Conservation (phyloP, 2,329 filamentous ascomycete genomes). For the Lecanicillium sp. region DNA sequence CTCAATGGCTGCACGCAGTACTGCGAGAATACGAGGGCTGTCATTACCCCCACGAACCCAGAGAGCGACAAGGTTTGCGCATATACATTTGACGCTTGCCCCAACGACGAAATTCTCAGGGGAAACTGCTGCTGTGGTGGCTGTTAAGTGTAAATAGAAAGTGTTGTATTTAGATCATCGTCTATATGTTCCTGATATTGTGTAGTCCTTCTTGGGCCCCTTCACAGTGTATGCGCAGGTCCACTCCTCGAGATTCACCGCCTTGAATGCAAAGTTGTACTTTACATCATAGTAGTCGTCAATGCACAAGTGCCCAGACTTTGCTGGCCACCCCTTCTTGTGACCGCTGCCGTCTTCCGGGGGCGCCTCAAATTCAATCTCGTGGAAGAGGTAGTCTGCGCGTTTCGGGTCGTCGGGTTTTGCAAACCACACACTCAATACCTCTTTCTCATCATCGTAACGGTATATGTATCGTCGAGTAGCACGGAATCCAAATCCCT, state of each 20-base stretch:
- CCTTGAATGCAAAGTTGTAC: conserved; percentile 58
- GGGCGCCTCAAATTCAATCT: conserved; percentile 51
- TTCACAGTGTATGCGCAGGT: conserved; percentile 55
- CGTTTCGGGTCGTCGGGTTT: conserved; percentile 51
- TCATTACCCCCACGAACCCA: not conserved
- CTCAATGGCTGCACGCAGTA: conserved; percentile 9
- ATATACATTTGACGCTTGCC: not conserved
- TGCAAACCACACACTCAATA: conserved; percentile 65
- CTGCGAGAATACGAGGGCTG: not conserved
- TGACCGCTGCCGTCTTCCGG: conserved; percentile 18
- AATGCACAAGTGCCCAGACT: conserved; percentile 60
- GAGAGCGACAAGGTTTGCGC: not conserved
- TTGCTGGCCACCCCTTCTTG: conserved; percentile 49
- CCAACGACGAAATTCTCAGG: not conserved
- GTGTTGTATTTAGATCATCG: conserved; percentile 22
- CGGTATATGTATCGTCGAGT: conserved; percentile 64
- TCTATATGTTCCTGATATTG: conserved; percentile 44
- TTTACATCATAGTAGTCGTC: conserved; percentile 63
- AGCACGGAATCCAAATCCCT: conserved; percentile 49
- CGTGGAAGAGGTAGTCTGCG: conserved; percentile 69
- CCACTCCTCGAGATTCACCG: conserved; percentile 50
- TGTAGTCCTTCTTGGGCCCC: conserved; percentile 69
- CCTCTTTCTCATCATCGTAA: conserved; percentile 52
- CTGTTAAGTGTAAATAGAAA: conserved; percentile 9
- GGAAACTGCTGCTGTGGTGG: not conserved